Conservation (phyloP, 192 early-diverging fungal genomes). For the Kappamyces sp. region DNA sequence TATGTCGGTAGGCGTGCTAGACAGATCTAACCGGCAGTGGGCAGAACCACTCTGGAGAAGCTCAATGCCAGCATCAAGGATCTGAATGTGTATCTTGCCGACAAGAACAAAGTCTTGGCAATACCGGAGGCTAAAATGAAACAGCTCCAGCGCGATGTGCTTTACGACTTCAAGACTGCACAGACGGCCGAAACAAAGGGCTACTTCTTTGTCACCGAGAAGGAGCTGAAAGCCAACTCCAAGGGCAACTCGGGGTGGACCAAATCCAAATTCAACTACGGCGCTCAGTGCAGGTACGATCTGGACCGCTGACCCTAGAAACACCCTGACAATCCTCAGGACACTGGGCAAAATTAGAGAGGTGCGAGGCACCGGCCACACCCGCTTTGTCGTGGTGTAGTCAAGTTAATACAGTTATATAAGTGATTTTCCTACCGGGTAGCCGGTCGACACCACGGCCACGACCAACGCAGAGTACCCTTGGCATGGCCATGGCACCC, state of each 20-base stretch:
- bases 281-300: slow-evolving; percentile 3
- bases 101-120: slow-evolving; percentile 31
- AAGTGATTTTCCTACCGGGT: background rate
- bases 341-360: slow-evolving; percentile 42
- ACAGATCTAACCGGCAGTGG: slow-evolving; percentile 16
- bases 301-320: slow-evolving; percentile 19
- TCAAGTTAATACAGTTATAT: background rate
- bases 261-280: slow-evolving; percentile 28
- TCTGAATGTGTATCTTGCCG: slow-evolving; percentile 29
- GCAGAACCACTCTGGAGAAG: slow-evolving; percentile 30
- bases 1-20: slow-evolving; percentile 24
- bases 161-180: slow-evolving; percentile 40
- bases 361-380: slow-evolving; percentile 41
- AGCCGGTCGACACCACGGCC: background rate
- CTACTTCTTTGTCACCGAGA: slow-evolving; percentile 38
- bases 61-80: slow-evolving; percentile 33
- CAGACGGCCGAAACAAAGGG: slow-evolving; percentile 34
- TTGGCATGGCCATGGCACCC: no score
- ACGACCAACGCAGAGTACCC: no score
- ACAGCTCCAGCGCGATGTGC: slow-evolving; percentile 34
- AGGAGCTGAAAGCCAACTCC: slow-evolving; percentile 24
- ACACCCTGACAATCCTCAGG: slow-evolving; percentile 30
- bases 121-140: slow-evolving; percentile 39
- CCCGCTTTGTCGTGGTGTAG: slow-evolving; percentile 37
- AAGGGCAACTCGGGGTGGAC: slow-evolving; percentile 21